These are phyloP conservation scores for Rhizopus stolonifer DNA, from an alignment of 371 early-diverging fungal species.

Conservation along the genomic window DNA sequence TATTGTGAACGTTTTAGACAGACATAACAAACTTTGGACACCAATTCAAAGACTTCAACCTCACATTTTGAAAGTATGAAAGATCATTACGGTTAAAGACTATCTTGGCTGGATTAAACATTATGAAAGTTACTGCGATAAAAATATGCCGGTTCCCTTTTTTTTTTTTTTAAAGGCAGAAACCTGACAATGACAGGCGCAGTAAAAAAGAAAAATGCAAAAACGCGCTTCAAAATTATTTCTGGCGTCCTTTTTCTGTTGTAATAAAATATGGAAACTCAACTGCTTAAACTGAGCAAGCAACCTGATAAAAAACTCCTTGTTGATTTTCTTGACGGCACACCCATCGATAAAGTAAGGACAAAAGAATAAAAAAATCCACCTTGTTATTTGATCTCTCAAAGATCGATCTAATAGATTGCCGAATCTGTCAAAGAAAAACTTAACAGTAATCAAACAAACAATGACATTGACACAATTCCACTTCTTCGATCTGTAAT, in stretches of 20 bases:
- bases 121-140: too few species aligned
- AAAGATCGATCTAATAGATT: slow-evolving; percentile 13
- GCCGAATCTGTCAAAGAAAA: slow-evolving; percentile 8
- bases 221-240: background rate
- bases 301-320: slow-evolving; percentile 14
- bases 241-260: too few species aligned
- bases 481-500: slow-evolving; percentile 44
- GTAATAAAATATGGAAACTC: slow-evolving; percentile 18
- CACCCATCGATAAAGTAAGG: slow-evolving; percentile 15
- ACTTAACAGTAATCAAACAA: slow-evolving; percentile 10
- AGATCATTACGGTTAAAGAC: too few species aligned
- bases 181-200: too few species aligned
- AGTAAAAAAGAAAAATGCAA: background rate
- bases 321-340: slow-evolving; percentile 12
- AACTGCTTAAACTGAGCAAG: slow-evolving; percentile 28
- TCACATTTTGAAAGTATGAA: too few species aligned
- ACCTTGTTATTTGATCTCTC: background rate
- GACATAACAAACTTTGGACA: too few species aligned
- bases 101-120: too few species aligned
- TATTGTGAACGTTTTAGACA: too few species aligned
- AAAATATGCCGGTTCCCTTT: too few species aligned
- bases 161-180: too few species aligned
- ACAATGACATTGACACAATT: slow-evolving; percentile 39
- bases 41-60: too few species aligned
- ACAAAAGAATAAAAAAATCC: too few species aligned